Evolutionary conservation across 2,329 filamentous ascomycete species (phyloP), one percentile per base, ranked within the genome.

Genomic region (Hypoxylon sp.): DNA sequence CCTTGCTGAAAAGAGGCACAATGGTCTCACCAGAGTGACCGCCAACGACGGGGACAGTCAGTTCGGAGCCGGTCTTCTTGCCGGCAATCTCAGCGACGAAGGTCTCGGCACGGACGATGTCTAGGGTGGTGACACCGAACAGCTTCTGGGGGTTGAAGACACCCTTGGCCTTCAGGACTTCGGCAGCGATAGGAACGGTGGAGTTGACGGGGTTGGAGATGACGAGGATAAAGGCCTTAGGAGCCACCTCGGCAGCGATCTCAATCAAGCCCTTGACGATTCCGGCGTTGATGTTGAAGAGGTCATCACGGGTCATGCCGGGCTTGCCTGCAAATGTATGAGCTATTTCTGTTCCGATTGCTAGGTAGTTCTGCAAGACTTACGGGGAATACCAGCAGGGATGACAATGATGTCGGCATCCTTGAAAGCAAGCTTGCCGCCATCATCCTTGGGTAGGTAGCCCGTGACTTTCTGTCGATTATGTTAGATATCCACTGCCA

Each of bases 141-240:
- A 99, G 91, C 82, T 92, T 94, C 89, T 96, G 92, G 75, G 96
- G 87, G 87, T 99, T 92, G 85, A 98, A 99, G 79, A 97, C 94
- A 76, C 91, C 91, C 81, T 94, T 94, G 76, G 89, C 87, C 90
- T 98, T 98, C 81, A 99, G 91, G 69, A 98, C 93, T 87, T 99
- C 96, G 76, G 95, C 96, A 72, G 96, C 93, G 79, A 99, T 98
- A 72, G 96, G 96, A 65, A 99, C 96, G 64, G 96, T 99, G 59
- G 94, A 97, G 91, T 99, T 99, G 84, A 99, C 96, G 66, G 96
- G 96, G 90, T 99, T 99, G 79, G 95, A 98, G 84, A 99, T 99
- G 86, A 99, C 91, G 73, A 98, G 90, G 81, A 97, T 90, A 85
- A 91, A 97, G 62, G 96, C 96, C 82, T 98, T 97, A 80, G 96